Conservation (phyloP, 2,329 filamentous ascomycete genomes). For the Ceratocystis variospora region DNA sequence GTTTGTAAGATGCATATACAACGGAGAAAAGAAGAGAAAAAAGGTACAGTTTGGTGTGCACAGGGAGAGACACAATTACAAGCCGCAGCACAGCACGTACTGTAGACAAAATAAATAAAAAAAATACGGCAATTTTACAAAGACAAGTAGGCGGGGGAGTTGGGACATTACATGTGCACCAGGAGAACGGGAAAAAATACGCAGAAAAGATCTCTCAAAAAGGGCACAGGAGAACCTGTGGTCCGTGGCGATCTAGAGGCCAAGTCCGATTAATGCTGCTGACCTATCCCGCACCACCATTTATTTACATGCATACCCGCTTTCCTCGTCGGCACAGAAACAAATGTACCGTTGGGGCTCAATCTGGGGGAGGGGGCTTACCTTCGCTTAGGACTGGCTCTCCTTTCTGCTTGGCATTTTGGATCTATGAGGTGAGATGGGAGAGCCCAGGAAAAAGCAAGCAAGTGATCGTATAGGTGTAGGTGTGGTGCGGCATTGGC, state of each 20-base stretch:
- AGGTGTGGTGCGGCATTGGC: background rate
- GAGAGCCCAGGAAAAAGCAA: background rate
- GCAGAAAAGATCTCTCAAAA: background rate
- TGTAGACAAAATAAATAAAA: background rate
- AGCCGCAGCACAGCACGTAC: background rate
- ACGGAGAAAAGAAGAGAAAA: background rate
- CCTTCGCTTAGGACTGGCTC: too few relatives aligned
- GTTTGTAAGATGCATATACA: too few relatives aligned
- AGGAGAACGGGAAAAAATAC: background rate
- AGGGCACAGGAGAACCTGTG: background rate
- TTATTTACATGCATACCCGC: too few relatives aligned
- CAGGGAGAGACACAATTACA: slow-evolving; percentile 6
- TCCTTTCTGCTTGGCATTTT: too few relatives aligned
- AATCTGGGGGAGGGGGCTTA: background rate
- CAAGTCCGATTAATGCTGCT: slow-evolving; percentile 1
- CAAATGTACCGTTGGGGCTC: too few relatives aligned
- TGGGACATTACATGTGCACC: too few relatives aligned
- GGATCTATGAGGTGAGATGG: too few relatives aligned
- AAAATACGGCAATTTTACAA: background rate
- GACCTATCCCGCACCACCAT: background rate
- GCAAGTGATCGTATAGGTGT: background rate
- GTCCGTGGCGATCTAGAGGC: background rate
- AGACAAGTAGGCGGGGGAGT: too few relatives aligned
- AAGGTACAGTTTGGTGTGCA: background rate
- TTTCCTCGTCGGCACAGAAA: too few relatives aligned